Percentiles rank a stretch among this genome's conserved stretches.
Evolutionary conservation across 1,139 yeast species (phyloP).

Genomic region (Magnusiomyces ingens): DNA sequence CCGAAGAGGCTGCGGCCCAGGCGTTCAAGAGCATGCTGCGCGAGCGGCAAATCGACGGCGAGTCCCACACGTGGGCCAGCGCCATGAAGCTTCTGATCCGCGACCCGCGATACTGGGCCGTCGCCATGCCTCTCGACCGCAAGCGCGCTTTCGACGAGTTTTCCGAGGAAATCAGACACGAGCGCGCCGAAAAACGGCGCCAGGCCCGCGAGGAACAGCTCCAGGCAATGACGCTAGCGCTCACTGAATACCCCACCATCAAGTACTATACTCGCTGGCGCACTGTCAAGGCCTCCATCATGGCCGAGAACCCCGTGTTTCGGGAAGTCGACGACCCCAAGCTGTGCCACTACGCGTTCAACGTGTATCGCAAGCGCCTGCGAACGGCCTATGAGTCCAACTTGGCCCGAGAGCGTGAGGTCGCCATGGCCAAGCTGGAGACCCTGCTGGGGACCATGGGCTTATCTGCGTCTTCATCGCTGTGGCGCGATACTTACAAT

Average conservation of each 20-base stretch:
- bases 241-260: slow-evolving; percentile 41
- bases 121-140: slow-evolving; percentile 55
- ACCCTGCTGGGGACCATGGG: slow-evolving; percentile 31
- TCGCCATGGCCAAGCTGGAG: slow-evolving; percentile 21
- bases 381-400: slow-evolving; percentile 36
- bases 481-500: slow-evolving; percentile 44
- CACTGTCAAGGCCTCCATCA: slow-evolving; percentile 44
- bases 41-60: slow-evolving; percentile 51
- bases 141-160: slow-evolving; percentile 61
- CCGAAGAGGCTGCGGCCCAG: slow-evolving; percentile 36
- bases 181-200: slow-evolving; percentile 37
- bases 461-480: slow-evolving; percentile 24
- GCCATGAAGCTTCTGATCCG: slow-evolving; percentile 55
- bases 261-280: slow-evolving; percentile 62
- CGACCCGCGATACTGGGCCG: slow-evolving; percentile 64
- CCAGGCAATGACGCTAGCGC: slow-evolving; percentile 45
- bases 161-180: slow-evolving; percentile 46
- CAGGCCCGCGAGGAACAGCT: slow-evolving; percentile 49
- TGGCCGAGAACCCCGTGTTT: slow-evolving; percentile 58
- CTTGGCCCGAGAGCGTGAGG: slow-evolving; percentile 18
- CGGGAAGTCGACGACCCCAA: slow-evolving; percentile 18
- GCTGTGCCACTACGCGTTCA: slow-evolving; percentile 37
- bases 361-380: slow-evolving; percentile 43
- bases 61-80: slow-evolving; percentile 64
- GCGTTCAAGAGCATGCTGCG: slow-evolving; percentile 49